A percentile compares a stretch with the other conserved stretches of the same genome.
Evolutionary conservation across 2,329 filamentous ascomycete species (phyloP).

Genomic region (Colletotrichum sp.): DNA sequence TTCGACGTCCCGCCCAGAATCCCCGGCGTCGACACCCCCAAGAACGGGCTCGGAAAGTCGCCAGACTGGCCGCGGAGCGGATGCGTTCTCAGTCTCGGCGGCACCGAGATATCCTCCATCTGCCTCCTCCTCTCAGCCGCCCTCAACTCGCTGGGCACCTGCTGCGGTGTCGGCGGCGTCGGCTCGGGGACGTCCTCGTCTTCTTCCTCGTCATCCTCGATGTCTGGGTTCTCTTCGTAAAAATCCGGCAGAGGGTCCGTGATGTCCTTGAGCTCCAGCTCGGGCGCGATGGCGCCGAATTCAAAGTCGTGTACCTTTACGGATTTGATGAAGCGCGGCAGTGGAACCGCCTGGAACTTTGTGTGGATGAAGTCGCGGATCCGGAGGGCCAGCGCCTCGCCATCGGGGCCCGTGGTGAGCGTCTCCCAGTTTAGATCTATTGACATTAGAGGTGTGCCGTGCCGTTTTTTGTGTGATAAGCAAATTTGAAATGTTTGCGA

Average conservation of each 20-base stretch:
- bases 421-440: constrained; percentile 98
- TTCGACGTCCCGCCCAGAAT: constrained; percentile 77
- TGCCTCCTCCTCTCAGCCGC: constrained; percentile 24
- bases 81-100: constrained; percentile 46
- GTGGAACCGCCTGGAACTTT: constrained; percentile 89
- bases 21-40: constrained; percentile 65
- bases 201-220: constrained; percentile 51
- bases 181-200: constrained; percentile 39
- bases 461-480: background rate
- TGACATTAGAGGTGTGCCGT: constrained; percentile 69
- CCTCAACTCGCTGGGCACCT: constrained; percentile 20
- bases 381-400: constrained; percentile 79
- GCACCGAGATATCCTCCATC: constrained; percentile 23
- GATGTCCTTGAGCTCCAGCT: constrained; percentile 94
- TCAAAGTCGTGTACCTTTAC: constrained; percentile 94
- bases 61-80: constrained; percentile 26
- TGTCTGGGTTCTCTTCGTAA: constrained; percentile 80
- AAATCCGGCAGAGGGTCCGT: constrained; percentile 96
- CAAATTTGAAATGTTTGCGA: background rate
- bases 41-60: constrained; percentile 61
- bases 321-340: constrained; percentile 96
- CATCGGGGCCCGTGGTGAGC: constrained; percentile 88
- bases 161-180: background rate
- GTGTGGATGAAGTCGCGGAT: constrained; percentile 95
- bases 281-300: constrained; percentile 83